These are phyloP conservation scores for Iris pallida DNA, from an alignment of 116 monocot species.

Conservation along the genomic window DNA sequence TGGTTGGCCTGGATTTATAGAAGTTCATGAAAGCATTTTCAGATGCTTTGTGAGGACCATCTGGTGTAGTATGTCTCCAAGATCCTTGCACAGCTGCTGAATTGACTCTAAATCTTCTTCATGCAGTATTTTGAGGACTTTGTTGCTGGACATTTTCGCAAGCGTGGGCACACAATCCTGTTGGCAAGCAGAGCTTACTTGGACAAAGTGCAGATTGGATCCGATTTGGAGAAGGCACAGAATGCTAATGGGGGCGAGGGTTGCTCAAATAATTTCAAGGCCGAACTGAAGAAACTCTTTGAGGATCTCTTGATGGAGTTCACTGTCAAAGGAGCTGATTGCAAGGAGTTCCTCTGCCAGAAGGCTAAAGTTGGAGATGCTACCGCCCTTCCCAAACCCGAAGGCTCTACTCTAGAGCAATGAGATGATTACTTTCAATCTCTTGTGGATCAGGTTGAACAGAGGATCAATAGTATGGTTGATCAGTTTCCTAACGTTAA, in stretches of 20 bases:
- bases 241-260: slow-evolving; percentile 1
- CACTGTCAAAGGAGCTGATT: slow-evolving; percentile 45
- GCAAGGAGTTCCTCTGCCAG: slow-evolving; percentile 15
- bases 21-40: no score
- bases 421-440: no score
- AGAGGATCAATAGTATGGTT: no score
- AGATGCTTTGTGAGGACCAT: no score
- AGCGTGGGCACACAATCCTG: slow-evolving; percentile 30
- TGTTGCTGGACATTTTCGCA: slow-evolving; percentile 43
- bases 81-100: no score
- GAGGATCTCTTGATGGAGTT: slow-evolving; percentile 51
- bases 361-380: slow-evolving; percentile 8
- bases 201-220: slow-evolving; percentile 26
- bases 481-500: no score
- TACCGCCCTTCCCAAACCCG: not conserved
- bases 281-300: slow-evolving; percentile 19
- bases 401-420: not conserved
- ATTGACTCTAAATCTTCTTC: not conserved
- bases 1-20: no score
- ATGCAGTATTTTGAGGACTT: slow-evolving; percentile 54
- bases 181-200: slow-evolving; percentile 45
- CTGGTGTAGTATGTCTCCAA: no score
- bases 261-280: slow-evolving; percentile 10
- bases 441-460: no score
- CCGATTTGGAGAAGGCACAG: not conserved